Conservation (phyloP, 768 basidiomycete genomes). For the Porpolomopsis calyptriformis region DNA sequence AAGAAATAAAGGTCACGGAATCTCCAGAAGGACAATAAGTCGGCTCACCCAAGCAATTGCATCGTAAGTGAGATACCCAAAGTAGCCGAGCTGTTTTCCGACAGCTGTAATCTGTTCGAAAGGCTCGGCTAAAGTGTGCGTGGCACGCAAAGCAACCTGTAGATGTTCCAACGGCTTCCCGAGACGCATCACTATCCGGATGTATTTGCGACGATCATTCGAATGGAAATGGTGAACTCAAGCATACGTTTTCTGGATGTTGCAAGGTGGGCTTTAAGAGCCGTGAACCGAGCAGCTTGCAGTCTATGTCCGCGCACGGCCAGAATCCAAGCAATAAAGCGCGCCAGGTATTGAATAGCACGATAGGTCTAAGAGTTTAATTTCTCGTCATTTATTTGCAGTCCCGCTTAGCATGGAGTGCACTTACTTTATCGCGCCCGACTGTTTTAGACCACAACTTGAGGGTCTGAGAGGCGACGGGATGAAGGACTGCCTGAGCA, state of each 20-base stretch:
- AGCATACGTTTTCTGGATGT: conserved; percentile 82
- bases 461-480: conserved; percentile 61
- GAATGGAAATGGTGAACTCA: conserved; percentile 17
- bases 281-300: conserved; percentile 67
- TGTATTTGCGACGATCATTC: background rate
- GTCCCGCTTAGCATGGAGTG: background rate
- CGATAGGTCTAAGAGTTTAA: conserved; percentile 58
- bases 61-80: conserved; percentile 78
- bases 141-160: conserved; percentile 75
- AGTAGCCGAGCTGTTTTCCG: conserved; percentile 79
- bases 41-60: conserved; percentile 70
- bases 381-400: background rate
- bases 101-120: conserved; percentile 71
- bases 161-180: conserved; percentile 92
- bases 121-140: conserved; percentile 41
- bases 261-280: conserved; percentile 78
- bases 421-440: conserved; percentile 80
- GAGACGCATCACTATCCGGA: conserved; percentile 67
- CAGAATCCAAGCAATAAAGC: conserved; percentile 80
- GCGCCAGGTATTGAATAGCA: conserved; percentile 80
- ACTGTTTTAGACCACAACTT: conserved; percentile 72
- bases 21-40: background rate
- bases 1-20: background rate
- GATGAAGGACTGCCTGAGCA: conserved; percentile 79
- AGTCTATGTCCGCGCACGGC: conserved; percentile 57